Evolutionary conservation across 1,284 basidiomycete species (phyloP), one percentile per base, ranked within the genome.

Genomic region (Apiotrichum porosum): DNA sequence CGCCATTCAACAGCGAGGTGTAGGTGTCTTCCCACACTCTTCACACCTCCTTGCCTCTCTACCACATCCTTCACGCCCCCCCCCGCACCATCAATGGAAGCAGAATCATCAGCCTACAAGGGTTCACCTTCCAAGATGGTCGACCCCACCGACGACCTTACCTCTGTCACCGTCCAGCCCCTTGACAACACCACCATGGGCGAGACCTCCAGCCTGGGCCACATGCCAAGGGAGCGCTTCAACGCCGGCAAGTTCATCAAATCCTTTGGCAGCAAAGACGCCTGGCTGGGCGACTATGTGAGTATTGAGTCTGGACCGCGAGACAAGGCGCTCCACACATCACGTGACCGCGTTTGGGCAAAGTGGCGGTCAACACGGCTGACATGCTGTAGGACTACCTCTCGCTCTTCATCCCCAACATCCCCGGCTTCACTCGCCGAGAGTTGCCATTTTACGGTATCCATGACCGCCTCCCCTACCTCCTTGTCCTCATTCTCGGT

Each of bases 281-380:
- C 54, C 2, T 63, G 62, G 63, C 42, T 63, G 12, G 62, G 62
- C 22, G 60, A 63, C 44, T 62, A 63, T 43, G 61, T 65, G 45
- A 48, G 54, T 45, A 5, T 24, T 5, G 10, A 14, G 8, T 14
- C 24, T 12, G 9, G n/a, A n/a, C n/a, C n/a, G n/a, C n/a, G n/a
- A n/a, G n/a, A n/a, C n/a, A n/a, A n/a, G n/a, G n/a, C n/a, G n/a
- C n/a, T n/a, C n/a, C n/a, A n/a, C n/a, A n/a, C n/a, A n/a, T n/a
- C n/a, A n/a, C n/a, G n/a, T n/a, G n/a, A n/a, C n/a, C n/a, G n/a
- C n/a, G n/a, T n/a, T n/a, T n/a, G n/a, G n/a, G 33, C n/a, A 18
- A 9, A 18, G 33, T n/a, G 9, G 33, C n/a, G 8, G 33, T 5
- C 8, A n/a, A n/a, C n/a, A n/a, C n/a, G 26, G 15, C 43, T 43